phyloP scores from a whole-genome alignment of 2,329 filamentous ascomycete species.

The Sarocladium strictum region DNA sequence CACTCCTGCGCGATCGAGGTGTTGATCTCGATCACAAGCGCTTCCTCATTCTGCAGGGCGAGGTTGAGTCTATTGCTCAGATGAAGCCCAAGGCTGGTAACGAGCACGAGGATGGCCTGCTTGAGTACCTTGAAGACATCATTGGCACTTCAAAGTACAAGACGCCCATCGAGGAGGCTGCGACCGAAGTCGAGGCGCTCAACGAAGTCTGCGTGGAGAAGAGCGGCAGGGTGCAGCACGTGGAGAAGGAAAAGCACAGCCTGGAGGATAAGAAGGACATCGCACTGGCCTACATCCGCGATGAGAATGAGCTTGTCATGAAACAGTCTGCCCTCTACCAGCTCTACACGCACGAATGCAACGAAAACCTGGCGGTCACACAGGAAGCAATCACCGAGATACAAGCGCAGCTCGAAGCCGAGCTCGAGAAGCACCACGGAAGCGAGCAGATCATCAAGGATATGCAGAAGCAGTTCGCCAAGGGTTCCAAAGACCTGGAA shows the following conservation, averaged over 20 bases:
- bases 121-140: conserved; percentile 97
- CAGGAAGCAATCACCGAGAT: conserved; percentile 88
- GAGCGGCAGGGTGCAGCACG: conserved; percentile 89
- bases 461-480: conserved; percentile 77
- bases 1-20: conserved; percentile 76
- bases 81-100: conserved; percentile 97
- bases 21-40: conserved; percentile 97
- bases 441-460: conserved; percentile 86
- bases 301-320: conserved; percentile 85
- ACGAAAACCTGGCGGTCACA: conserved; percentile 81
- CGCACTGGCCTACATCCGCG: conserved; percentile 78
- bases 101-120: conserved; percentile 90
- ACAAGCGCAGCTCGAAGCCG: conserved; percentile 77
- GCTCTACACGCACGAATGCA: conserved; percentile 80
- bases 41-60: conserved; percentile 93
- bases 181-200: conserved; percentile 79
- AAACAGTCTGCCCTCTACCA: conserved; percentile 94
- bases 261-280: conserved; percentile 97
- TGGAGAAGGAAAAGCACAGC: conserved; percentile 91
- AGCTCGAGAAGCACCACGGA: conserved; percentile 87
- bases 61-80: conserved; percentile 97
- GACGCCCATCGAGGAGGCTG: conserved; percentile 89
- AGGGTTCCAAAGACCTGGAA: conserved; percentile 78
- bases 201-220: conserved; percentile 97
- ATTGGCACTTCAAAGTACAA: conserved; percentile 99